Evolutionary conservation across 306 rosid genomes (phyloP).

Genomic region (Comarum palustre): DNA sequence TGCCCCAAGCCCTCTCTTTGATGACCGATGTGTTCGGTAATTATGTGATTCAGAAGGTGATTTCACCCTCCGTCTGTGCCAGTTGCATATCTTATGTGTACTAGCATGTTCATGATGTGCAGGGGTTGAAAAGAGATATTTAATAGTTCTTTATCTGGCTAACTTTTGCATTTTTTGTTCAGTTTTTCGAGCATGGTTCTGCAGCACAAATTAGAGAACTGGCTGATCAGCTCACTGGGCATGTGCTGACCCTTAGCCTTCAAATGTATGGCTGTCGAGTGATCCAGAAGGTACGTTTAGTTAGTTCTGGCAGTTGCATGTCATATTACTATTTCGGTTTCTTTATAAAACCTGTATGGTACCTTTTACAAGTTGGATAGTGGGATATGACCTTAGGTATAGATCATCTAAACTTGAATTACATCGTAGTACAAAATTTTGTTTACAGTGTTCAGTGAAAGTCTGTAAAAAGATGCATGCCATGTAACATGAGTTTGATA

Average conservation of each 20-base stretch:
- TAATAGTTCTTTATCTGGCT: conserved; percentile 16
- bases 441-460: neutral
- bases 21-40: conserved; percentile 98
- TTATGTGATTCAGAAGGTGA: conserved; percentile 95
- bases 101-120: neutral
- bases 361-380: neutral
- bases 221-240: conserved; percentile 75
- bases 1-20: conserved; percentile 86
- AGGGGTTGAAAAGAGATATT: neutral
- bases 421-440: neutral
- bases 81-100: conserved; percentile 5
- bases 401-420: neutral
- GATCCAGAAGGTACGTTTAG: conserved; percentile 76
- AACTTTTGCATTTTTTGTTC: conserved; percentile 25
- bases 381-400: neutral
- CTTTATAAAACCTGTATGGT: neutral
- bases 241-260: conserved; percentile 89
- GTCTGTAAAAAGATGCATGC: neutral
- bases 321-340: neutral
- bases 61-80: neutral
- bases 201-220: conserved; percentile 79
- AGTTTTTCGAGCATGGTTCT: conserved; percentile 98
- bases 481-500: neutral
- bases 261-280: conserved; percentile 99
- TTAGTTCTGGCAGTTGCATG: neutral